These are phyloP conservation scores for Rhizophagus clarus DNA, from an alignment of 192 early-diverging fungal species.

Conservation along the genomic window DNA sequence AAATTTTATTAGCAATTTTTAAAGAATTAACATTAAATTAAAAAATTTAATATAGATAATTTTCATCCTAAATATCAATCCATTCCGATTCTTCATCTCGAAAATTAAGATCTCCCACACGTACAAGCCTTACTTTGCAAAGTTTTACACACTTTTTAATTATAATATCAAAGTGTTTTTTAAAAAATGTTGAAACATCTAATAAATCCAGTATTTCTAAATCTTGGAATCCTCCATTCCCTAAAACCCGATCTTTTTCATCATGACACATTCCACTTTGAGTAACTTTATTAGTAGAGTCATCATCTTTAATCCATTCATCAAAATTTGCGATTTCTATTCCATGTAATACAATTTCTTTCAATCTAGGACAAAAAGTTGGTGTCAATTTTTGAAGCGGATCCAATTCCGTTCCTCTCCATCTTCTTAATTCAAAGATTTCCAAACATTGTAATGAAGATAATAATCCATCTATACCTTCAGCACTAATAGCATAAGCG, in stretches of 20 bases:
- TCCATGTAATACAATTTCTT: constrained; percentile 9
- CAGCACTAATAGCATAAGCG: constrained; percentile 11
- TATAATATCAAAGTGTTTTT: neutral
- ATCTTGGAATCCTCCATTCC: neutral
- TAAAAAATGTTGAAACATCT: neutral
- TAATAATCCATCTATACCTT: constrained; percentile 14
- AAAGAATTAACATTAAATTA: no score
- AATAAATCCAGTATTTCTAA: constrained; percentile 15
- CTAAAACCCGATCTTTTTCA: neutral
- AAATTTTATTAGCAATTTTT: no score
- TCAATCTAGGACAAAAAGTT: constrained; percentile 10
- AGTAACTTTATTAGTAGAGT: neutral
- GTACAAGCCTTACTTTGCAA: constrained; percentile 3
- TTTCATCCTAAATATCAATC: neutral
- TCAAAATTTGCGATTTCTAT: constrained; percentile 1
- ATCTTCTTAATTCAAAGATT: constrained; percentile 22
- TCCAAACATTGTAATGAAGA: constrained; percentile 11
- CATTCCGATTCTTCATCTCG: neutral
- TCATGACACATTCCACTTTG: neutral
- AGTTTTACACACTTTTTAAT: neutral
- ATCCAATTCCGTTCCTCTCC: neutral
- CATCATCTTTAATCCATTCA: neutral
- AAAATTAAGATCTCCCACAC: neutral
- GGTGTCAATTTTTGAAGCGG: constrained; percentile 15
- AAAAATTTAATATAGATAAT: no score